Evolutionary conservation across 108 stramenopile genomes (phyloP).

Genomic region (Cyclotella sp.): DNA sequence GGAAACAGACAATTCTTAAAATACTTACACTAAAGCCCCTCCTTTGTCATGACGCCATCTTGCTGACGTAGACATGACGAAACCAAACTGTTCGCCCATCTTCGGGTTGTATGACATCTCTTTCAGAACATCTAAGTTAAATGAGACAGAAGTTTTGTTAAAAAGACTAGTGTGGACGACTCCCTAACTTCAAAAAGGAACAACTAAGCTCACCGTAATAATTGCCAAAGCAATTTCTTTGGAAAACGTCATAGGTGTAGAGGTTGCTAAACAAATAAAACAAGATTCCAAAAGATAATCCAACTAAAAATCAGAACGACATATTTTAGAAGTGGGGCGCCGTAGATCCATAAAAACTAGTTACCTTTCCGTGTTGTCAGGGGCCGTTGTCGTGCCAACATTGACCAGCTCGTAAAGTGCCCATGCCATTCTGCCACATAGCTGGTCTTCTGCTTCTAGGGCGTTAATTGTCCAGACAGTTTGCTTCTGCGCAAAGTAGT

Average conservation of each 20-base stretch:
- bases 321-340: too few relatives aligned
- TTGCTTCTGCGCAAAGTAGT: constrained; percentile 49
- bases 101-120: constrained; percentile 61
- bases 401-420: constrained; percentile 71
- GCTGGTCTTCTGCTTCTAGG: constrained; percentile 47
- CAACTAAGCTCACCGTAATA: constrained; percentile 28
- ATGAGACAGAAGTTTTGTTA: neutral
- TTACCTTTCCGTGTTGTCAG: constrained; percentile 45
- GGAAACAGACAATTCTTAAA: neutral
- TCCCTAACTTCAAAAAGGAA: neutral
- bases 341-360: neutral
- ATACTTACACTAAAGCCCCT: constrained; percentile 8
- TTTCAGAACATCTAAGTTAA: constrained; percentile 39
- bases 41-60: constrained; percentile 17
- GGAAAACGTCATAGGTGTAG: constrained; percentile 66
- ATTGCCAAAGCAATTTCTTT: constrained; percentile 69
- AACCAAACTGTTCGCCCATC: constrained; percentile 65
- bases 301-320: too few relatives aligned
- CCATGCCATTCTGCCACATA: constrained; percentile 83
- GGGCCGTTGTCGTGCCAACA: constrained; percentile 43
- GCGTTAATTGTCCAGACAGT: constrained; percentile 50
- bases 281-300: too few relatives aligned
- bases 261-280: constrained; percentile 28
- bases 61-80: constrained; percentile 42
- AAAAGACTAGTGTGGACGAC: neutral